Evolutionary conservation across 768 basidiomycete genomes (phyloP), one percentile per base, ranked within the genome.

Genomic region (Calocera viscosa): DNA sequence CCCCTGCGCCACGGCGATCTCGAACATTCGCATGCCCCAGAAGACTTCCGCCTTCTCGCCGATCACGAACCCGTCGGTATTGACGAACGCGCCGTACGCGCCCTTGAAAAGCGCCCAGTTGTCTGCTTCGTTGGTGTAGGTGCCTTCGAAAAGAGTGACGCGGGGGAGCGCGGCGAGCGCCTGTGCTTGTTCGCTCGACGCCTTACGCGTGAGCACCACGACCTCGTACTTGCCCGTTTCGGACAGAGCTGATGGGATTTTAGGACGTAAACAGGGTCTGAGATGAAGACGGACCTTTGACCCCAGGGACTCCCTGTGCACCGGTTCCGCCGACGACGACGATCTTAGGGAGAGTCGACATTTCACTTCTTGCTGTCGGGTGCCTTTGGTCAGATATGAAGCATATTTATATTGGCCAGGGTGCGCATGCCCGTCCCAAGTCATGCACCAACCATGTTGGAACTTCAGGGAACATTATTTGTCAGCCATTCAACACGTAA

Each of bases 21-120:
- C 67, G 26, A 38, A 67, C 2, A 53, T 60, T 7, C 53, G 30
- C 32, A 67, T 53, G 14, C 63, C 67, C 30, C 34, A 39, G 26
- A 35, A 64, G 3, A 38, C 65, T 53, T 67, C 67, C 3, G 34
- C 47, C 43, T 66, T 38, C n/a, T 64, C 67, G 39, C 67, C 67
- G 19, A 67, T 49, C 19, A 49, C 47, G 40, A 67, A 67, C 19
- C 60, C 39, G 63, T 70, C 69, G 14, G 67, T 70, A 64, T 70
- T 70, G 39, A 68, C 66, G 60, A 70, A 70, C 2, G 65, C 43
- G 24, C 68, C 69, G 32, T 78, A 78, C 32, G 73, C 76, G 8
- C 75, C 79, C 63, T 79, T 68, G 33, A 78, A 67, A 68, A 30
- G 22, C n/a, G 12, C 32, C 32, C 26, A 33, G 19, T 65, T 26